Evolutionary conservation across 73 alveolate genomes (phyloP).

Genomic region (Paramecium sexaurelia): DNA sequence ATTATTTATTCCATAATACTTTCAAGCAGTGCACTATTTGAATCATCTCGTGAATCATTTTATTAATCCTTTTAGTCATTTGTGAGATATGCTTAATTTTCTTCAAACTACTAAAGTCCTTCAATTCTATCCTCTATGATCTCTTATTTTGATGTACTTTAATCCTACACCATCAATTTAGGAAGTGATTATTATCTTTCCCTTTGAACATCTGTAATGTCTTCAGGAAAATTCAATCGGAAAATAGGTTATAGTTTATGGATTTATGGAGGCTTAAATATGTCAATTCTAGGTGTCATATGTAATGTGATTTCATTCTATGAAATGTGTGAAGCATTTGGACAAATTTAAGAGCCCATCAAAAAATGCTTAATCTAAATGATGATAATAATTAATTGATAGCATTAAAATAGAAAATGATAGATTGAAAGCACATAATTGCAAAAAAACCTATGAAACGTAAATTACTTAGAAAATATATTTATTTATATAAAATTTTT

Average conservation of each 20-base stretch:
- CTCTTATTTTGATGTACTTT: background rate
- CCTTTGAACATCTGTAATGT: background rate
- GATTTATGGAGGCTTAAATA: background rate
- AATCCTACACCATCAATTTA: no score
- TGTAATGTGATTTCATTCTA: background rate
- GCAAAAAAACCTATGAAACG: no score
- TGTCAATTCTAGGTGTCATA: background rate
- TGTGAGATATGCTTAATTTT: background rate
- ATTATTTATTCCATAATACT: background rate
- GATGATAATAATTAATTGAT: background rate
- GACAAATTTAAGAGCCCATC: background rate
- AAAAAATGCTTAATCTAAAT: background rate
- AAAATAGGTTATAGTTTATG: background rate
- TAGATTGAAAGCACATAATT: background rate
- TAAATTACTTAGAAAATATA: no score
- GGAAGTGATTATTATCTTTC: background rate
- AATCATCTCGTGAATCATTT: background rate
- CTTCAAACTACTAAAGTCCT: background rate
- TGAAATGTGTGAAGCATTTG: background rate
- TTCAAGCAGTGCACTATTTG: background rate
- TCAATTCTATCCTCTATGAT: background rate
- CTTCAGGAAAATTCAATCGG: background rate
- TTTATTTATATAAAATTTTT: no score
- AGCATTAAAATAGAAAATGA: background rate
- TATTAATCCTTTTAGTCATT: background rate